Base-by-base conservation (phyloP, 352 stramenopile species). In the Globisporangium abappressorium region DNA sequence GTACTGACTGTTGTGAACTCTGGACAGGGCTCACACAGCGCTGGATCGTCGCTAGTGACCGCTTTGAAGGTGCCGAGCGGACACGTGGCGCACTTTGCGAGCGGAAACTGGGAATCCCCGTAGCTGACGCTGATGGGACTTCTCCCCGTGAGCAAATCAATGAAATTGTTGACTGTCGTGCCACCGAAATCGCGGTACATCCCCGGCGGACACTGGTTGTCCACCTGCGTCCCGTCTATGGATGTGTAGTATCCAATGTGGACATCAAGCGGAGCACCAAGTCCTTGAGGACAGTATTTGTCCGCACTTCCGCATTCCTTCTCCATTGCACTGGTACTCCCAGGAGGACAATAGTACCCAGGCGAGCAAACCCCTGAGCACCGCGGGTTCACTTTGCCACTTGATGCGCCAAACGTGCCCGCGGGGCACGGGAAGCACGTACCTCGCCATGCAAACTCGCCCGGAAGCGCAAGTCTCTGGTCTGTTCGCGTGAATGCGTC, bases 1-100 rank as follows among this genome's bases (percentile, higher is more conserved):
- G 76, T 71, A 28, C 79, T 90, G 15, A 69, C 68, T 1, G 85
- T 62, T 0, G 77, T 78, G 28, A 77, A 83, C 53, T 71, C 51
- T 0, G 85, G 83, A 65, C 85, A 95, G 9, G 65, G 57, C 11
- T 69, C 18, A 41, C 85, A 95, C 0, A 92, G 70, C n/a, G 61
- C 58, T 0, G 70, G 26, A 34, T 75, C 75, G 57, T 95, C 82
- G 5, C 85, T 84, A 0, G 71, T 51, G 2, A 38, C 56, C 11
- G 65, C 33, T 64, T 97, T 97, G 72, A 93, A 96, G 0, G 81
- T 94, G 5, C 85, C 84, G 0, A 73, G 34, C 2, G 88, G 88
- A 64, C 88, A 97, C 20, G 67, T 22, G 15, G 84, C 67, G 43
- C 89, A 97, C 36, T 71, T 22, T 0, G 80, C 83, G 18, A 90